A percentile compares a stretch with the other conserved stretches of the same genome.
These are phyloP conservation scores for Candida piceae DNA, from an alignment of 805 yeast genomes.

Conservation along the genomic window DNA sequence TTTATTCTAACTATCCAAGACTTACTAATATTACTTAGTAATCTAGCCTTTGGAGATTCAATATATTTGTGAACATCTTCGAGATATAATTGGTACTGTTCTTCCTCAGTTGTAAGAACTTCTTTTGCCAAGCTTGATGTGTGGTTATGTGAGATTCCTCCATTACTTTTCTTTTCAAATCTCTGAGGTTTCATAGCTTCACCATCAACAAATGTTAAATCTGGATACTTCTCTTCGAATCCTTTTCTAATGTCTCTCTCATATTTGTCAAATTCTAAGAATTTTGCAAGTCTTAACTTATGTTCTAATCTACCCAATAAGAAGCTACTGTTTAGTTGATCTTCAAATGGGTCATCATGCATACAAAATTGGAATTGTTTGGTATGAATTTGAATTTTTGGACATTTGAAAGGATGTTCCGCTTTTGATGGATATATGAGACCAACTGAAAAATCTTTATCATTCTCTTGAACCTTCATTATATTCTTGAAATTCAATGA, in stretches of 20 bases:
- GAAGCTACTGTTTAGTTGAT: constrained; percentile 58
- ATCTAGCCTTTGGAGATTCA: constrained; percentile 24
- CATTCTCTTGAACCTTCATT: constrained; percentile 17
- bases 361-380: constrained; percentile 55
- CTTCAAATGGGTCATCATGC: constrained; percentile 89
- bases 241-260: constrained; percentile 13
- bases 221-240: constrained; percentile 31
- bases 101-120: constrained; percentile 12
- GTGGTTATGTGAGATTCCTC: neutral
- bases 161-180: neutral
- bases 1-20: constrained; percentile 28
- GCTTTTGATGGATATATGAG: constrained; percentile 28
- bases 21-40: constrained; percentile 25
- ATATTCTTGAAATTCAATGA: constrained; percentile 21
- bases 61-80: constrained; percentile 19
- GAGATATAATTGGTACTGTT: constrained; percentile 20
- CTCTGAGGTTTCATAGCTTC: constrained; percentile 11
- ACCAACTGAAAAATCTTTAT: constrained; percentile 29
- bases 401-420: constrained; percentile 43
- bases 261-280: constrained; percentile 18
- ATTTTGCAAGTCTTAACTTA: constrained; percentile 49
- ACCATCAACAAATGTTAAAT: constrained; percentile 18
- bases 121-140: constrained; percentile 19
- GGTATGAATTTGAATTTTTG: constrained; percentile 52
- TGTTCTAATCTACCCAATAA: constrained; percentile 69